Conservation (phyloP, 1,284 basidiomycete species). For the Trichosporon inkin region DNA sequence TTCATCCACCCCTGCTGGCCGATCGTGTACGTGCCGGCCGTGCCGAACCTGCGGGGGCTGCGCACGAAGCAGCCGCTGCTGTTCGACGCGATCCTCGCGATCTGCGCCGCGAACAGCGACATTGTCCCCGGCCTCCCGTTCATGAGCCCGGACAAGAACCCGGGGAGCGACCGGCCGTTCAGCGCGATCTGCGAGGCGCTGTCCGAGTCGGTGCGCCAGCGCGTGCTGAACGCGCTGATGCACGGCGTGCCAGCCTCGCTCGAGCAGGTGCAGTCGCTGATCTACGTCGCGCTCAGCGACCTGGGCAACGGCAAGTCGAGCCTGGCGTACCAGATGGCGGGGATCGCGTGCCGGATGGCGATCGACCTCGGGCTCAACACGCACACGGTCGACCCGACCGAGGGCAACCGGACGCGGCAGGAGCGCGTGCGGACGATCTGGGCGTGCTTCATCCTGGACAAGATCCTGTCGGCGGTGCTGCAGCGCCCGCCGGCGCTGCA, state of each 20-base stretch:
- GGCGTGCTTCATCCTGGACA: conserved; percentile 21
- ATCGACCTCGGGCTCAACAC: conserved; percentile 20
- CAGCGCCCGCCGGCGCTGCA: conserved; percentile 17
- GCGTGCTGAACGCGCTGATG: conserved; percentile 7
- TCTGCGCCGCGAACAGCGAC: conserved; percentile 19
- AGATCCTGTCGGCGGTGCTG: conserved; percentile 15
- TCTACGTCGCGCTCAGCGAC: conserved; percentile 17
- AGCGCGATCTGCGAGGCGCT: conserved; percentile 17
- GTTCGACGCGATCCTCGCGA: conserved; percentile 22
- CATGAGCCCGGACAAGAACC: not conserved
- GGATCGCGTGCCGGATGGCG: conserved; percentile 20
- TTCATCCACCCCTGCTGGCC: conserved; percentile 27
- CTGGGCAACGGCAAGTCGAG: conserved; percentile 15
- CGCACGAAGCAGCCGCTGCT: conserved; percentile 17
- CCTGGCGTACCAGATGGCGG: conserved; percentile 21
- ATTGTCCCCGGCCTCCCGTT: conserved; percentile 4
- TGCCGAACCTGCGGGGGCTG: conserved; percentile 15
- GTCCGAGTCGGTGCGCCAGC: conserved; percentile 17
- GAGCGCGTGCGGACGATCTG: conserved; percentile 20
- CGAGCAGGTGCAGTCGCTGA: conserved; percentile 17
- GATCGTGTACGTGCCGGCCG: conserved; percentile 18
- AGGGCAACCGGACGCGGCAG: conserved; percentile 6
- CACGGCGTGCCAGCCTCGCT: conserved; percentile 1
- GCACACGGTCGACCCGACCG: not conserved
- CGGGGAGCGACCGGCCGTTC: conserved; percentile 10